Evolutionary conservation across 2,329 filamentous ascomycete species (phyloP), one percentile per base, ranked within the genome.

Genomic region (Colletotrichum simmondsii): DNA sequence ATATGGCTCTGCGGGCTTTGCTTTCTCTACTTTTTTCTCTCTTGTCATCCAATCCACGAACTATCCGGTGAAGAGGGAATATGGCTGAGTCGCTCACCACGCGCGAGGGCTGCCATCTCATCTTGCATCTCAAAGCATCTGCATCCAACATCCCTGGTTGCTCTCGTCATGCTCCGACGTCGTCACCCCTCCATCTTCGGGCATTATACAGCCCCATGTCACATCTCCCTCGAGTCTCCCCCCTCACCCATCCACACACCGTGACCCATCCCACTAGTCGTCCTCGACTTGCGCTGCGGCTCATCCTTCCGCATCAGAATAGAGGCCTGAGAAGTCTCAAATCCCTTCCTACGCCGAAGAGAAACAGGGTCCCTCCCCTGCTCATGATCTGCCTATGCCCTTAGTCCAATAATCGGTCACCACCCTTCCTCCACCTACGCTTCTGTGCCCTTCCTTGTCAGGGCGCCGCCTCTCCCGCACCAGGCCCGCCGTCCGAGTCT

Each of bases 51-150:
- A 65, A 70, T 57, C 61, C 61, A 65, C 24, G n/a, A 35, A 30
- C 28, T 28, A 22, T 35, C 46, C 46, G 46, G 22, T 24, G 60
- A 42, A 64, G 60, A 35, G 59, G 22, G 32, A 53, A 64, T 16
- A 56, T 58, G 59, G 60, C 66, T 65, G 60, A 70, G 60, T 73
- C 60, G 61, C 58, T 42, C 66, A 35, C 60, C 67, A 62, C 56
- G 46, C 56, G 53, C 54, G 59, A 37, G 11, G 56, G 35, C 68
- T 73, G 71, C 30, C 71, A 73, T 73, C 71, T 62, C 71, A 73
- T 73, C 60, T 73, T 73, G 71, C 66, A 42, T 70, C 71, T 73
- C 37, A 28, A 73, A 70, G 66, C 71, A 57, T 42, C 61, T 71
- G 46, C 66, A 56, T 32, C 67, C 71, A 65, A 65, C 56, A 73